Evolutionary conservation across 2,329 filamentous ascomycete genomes (phyloP).

Genomic region (Sporothrix curviconia): DNA sequence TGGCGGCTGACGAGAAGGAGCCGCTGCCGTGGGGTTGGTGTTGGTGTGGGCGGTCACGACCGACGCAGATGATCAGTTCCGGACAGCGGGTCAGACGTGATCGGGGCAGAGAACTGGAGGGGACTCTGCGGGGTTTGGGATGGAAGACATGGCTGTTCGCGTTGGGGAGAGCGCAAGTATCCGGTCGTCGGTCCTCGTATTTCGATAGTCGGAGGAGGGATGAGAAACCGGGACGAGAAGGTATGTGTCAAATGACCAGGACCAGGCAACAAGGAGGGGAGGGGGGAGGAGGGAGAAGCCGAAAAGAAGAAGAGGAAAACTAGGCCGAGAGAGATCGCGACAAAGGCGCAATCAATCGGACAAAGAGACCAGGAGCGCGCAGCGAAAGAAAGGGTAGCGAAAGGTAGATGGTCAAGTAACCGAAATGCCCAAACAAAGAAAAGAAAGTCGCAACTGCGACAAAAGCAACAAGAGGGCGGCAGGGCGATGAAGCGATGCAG

Average conservation of each 20-base stretch:
- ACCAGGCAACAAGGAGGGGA: too few species aligned
- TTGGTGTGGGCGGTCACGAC: slow-evolving; percentile 25
- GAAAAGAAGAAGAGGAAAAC: slow-evolving; percentile 3
- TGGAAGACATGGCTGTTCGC: slow-evolving; percentile 55
- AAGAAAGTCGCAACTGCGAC: neutral
- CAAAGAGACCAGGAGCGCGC: neutral
- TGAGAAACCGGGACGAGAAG: neutral
- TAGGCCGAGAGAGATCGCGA: neutral
- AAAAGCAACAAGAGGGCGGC: neutral
- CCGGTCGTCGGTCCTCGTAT: neutral
- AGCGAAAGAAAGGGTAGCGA: neutral
- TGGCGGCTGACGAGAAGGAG: slow-evolving; percentile 45
- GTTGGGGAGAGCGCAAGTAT: slow-evolving; percentile 12
- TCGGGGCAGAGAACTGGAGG: slow-evolving; percentile 54
- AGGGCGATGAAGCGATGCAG: neutral
- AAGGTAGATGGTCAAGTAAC: neutral
- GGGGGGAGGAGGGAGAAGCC: neutral
- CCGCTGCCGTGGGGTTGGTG: slow-evolving; percentile 33
- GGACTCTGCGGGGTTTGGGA: slow-evolving; percentile 63
- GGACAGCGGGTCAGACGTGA: slow-evolving; percentile 45
- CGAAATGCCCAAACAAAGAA: neutral
- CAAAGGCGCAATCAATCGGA: slow-evolving; percentile 1
- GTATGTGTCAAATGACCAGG: too few species aligned
- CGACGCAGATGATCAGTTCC: slow-evolving; percentile 20
- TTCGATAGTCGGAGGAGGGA: neutral